phyloP scores from a whole-genome alignment of 768 basidiomycete genomes.

The Lactifluus pinguis region DNA sequence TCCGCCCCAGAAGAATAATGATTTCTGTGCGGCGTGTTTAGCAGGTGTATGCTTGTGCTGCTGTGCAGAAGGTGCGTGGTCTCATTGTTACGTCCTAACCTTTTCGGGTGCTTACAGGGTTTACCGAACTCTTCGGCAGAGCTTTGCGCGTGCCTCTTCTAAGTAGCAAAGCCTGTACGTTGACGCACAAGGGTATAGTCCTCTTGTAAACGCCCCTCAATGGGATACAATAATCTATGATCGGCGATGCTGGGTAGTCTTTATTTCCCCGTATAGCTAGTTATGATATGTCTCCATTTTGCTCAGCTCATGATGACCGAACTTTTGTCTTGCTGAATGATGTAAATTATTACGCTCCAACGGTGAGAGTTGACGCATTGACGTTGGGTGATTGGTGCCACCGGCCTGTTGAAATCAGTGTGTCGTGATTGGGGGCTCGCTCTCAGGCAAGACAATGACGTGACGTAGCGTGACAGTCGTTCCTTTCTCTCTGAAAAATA shows the following conservation, averaged over 20 bases:
- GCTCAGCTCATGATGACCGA: no score
- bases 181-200: background rate
- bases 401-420: background rate
- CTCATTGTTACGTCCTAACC: background rate
- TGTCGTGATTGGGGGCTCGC: slow-evolving; percentile 2
- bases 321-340: background rate
- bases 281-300: background rate
- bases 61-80: slow-evolving; percentile 57
- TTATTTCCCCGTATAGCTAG: background rate
- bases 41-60: slow-evolving; percentile 58
- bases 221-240: background rate
- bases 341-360: background rate
- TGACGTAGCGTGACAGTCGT: slow-evolving; percentile 35
- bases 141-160: slow-evolving; percentile 69
- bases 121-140: slow-evolving; percentile 32
- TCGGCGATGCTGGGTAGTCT: background rate
- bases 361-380: background rate
- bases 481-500: slow-evolving; percentile 32
- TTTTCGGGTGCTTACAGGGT: background rate
- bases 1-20: slow-evolving; percentile 35
- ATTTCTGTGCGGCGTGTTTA: slow-evolving; percentile 55
- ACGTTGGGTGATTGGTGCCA: no score
- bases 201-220: background rate
- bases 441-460: background rate
- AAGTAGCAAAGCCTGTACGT: slow-evolving; percentile 7